Base-by-base conservation (phyloP, 2,329 filamentous ascomycete species). In the Botrytis porri region DNA sequence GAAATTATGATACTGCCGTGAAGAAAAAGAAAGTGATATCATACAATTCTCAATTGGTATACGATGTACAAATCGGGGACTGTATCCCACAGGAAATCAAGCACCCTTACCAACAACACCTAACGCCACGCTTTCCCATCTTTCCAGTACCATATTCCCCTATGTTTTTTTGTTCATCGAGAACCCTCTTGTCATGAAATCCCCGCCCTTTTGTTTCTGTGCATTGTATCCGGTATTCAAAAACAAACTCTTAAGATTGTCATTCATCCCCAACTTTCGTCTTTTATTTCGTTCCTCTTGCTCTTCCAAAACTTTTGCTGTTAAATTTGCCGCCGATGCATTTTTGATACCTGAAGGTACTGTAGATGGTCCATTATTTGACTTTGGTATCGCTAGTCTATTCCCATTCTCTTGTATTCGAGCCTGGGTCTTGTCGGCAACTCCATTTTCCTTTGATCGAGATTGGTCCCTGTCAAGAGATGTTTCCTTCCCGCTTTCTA, bases 231-330 rank as follows among this genome's bases (percentile, higher is more conserved):
- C 81, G 7, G 79, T 81, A 71, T 83, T 85, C 1, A 84, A 84
- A 76, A 88, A 89, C 22, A 89, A 81, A 75, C 84, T 87, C 75
- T 86, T 85, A 48, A 89, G 76, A 73, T 86, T 88, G 37, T 88
- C 86, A 78, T 85, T 89, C 73, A 86, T 82, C 0, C 76, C 89
- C 77, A 94, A 79, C 80, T 93, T 97, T 74, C 93, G 86, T 77
- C 91, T 85, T 83, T 95, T 97, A 76, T 94, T 94, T 72, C 88
- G 87, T 79, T 92, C 90, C 69, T 95, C 92, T 81, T 98, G 93
- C 79, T 98, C 95, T 37, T 92, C 91, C 39, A 98, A 82, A 0
- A 99, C 95, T 77, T 91, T 94, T 0, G 92, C 93, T 0, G 95
- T 97, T 61, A 99, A 83, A 5, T 90, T 92, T 0, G 95, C 95